phyloP scores from a whole-genome alignment of 1,284 basidiomycete genomes.

The Ceratobasidium sp. region DNA sequence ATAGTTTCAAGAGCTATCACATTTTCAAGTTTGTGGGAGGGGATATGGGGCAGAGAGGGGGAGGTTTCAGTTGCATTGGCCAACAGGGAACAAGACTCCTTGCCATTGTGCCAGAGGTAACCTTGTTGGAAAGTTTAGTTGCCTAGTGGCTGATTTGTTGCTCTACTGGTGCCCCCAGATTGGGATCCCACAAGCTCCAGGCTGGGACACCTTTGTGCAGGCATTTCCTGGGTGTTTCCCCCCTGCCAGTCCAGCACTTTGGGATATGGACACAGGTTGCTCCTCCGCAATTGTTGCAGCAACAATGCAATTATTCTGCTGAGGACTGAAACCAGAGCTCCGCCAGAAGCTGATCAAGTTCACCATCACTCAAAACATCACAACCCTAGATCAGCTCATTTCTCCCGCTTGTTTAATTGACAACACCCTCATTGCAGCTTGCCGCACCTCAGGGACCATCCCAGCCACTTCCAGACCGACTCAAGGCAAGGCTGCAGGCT shows the following conservation, averaged over 20 bases:
- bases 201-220: neutral
- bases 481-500: no score
- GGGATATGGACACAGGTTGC: no score
- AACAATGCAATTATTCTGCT: no score
- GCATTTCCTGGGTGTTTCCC: neutral
- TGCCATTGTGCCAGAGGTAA: slow-evolving; percentile 16
- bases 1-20: slow-evolving; percentile 16
- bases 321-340: no score
- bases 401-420: no score
- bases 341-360: no score
- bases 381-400: no score
- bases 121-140: slow-evolving; percentile 11
- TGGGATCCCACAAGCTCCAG: no score
- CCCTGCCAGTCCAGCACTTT: neutral
- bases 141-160: neutral
- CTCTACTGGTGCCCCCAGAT: neutral
- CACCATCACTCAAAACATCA: no score
- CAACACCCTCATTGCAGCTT: no score
- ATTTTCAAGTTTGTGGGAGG: slow-evolving; percentile 19
- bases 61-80: slow-evolving; percentile 43
- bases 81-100: neutral
- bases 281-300: neutral
- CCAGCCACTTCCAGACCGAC: no score
- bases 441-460: no score
- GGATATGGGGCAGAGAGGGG: slow-evolving; percentile 25